Evolutionary conservation across 495 filamentous ascomycete genomes (phyloP).

Genomic region (Mytilinidion resinicola): DNA sequence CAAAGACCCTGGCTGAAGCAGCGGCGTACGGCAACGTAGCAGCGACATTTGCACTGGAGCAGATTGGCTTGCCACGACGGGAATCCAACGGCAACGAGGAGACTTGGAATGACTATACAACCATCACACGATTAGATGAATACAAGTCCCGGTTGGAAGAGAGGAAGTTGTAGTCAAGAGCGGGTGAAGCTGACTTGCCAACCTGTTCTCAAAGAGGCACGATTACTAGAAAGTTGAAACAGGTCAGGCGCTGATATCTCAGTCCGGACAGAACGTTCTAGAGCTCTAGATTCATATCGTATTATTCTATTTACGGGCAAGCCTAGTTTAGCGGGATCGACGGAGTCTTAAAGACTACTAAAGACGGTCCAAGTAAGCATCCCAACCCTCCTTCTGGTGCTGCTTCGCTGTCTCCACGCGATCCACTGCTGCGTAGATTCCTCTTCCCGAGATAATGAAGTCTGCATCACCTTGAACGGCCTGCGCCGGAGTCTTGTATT

Average conservation of each 20-base stretch:
- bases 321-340: no score
- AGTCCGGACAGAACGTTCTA: no score
- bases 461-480: not conserved
- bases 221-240: no score
- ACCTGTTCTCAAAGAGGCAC: no score
- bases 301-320: no score
- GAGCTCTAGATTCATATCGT: no score
- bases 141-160: conserved; percentile 3
- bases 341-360: no score
- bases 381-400: no score
- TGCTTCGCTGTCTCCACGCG: no score
- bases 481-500: not conserved
- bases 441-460: not conserved
- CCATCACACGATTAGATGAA: not conserved
- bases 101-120: not conserved
- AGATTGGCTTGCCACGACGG: conserved; percentile 2
- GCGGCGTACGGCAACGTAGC: conserved; percentile 4
- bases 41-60: conserved; percentile 9
- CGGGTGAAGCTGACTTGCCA: no score
- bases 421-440: conserved; percentile 1
- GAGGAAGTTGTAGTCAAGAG: not conserved
- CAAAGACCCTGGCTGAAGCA: not conserved
- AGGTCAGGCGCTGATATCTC: no score
- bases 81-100: not conserved
- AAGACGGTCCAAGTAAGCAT: no score